Conservation (phyloP, 2,329 filamentous ascomycete genomes). For the Penicillium oxalicum region DNA sequence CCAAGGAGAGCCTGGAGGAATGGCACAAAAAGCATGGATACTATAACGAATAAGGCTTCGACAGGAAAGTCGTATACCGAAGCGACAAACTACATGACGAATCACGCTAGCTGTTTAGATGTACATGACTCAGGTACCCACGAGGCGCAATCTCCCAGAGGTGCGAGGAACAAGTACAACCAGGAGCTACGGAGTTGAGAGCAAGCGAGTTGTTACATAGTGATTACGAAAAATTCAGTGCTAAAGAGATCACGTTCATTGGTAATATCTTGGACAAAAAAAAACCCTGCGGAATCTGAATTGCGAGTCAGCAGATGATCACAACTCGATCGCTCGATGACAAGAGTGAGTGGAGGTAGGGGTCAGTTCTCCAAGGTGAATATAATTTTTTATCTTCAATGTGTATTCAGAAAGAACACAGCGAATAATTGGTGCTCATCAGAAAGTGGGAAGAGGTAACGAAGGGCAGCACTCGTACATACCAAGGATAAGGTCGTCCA, state of each 20-base stretch:
- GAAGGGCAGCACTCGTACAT: slow-evolving; percentile 12
- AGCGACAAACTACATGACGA: no score
- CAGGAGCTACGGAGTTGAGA: not conserved
- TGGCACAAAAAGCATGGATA: slow-evolving; percentile 43
- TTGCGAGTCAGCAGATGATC: slow-evolving; percentile 23
- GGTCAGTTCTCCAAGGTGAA: slow-evolving; percentile 64
- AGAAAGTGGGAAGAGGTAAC: slow-evolving; percentile 27
- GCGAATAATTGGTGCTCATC: slow-evolving; percentile 56
- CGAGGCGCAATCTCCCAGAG: no score
- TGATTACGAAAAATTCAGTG: not conserved
- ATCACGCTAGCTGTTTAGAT: no score
- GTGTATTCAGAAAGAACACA: slow-evolving; percentile 59
- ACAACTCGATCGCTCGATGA: slow-evolving; percentile 7
- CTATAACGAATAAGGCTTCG: slow-evolving; percentile 26
- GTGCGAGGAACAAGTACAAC: no score
- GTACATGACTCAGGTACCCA: no score
- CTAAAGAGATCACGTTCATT: not conserved
- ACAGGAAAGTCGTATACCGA: not conserved
- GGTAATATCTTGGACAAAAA: not conserved
- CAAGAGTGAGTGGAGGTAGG: slow-evolving; percentile 7
- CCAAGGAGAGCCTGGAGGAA: slow-evolving; percentile 37
- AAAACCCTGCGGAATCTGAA: slow-evolving; percentile 4
- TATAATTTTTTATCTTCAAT: slow-evolving; percentile 51
- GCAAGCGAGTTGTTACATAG: not conserved
- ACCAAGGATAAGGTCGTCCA: slow-evolving; percentile 12